Evolutionary conservation across 2,329 filamentous ascomycete genomes (phyloP), one percentile per base, ranked within the genome.

Genomic region (Huntiella abstrusa): DNA sequence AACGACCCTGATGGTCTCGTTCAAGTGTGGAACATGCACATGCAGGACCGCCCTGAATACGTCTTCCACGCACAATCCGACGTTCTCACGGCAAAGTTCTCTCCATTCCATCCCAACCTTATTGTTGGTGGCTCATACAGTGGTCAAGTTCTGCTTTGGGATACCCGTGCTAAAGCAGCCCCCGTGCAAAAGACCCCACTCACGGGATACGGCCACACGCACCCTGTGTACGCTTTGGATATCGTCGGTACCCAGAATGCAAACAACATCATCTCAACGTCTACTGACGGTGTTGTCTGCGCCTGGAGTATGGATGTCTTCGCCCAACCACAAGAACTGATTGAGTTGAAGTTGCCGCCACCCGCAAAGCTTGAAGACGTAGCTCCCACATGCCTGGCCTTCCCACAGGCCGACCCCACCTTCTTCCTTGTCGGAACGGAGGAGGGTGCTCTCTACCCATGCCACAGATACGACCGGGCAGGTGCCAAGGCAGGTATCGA

Each of bases 241-340:
- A 92, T 98, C 47, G 85, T 98, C 43, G 91, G 91, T 52, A 98
- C 92, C 1, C 91, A 96, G 58, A 98, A 98, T 60, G 91, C 91
- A 49, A 94, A 95, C 66, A 98, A 96, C 61, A 94, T 98, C 59
- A 83, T 98, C 55, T 95, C 87, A 33, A 88, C 85, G 59, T 95
- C 86, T 1, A 98, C 91, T 1, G 91, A 98, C 58, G 91, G 91
- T 46, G 85, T 93, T 7, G 85, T 96, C 37, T 98, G 91, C 61
- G 84, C 87, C 41, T 98, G 91, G 91, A 87, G 83, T 47, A 85
- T 95, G 52, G 92, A 98, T 60, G 96, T 98, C 76, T 82, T 98
- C 51, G 85, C 88, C 1, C 85, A 95, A 61, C 91, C 91, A 1
- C 88, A 96, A 62, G 91, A 98, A 65, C 80, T 86, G 47, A 75